phyloP scores from a whole-genome alignment of 768 basidiomycete genomes.

The Mycena sanguinolenta region DNA sequence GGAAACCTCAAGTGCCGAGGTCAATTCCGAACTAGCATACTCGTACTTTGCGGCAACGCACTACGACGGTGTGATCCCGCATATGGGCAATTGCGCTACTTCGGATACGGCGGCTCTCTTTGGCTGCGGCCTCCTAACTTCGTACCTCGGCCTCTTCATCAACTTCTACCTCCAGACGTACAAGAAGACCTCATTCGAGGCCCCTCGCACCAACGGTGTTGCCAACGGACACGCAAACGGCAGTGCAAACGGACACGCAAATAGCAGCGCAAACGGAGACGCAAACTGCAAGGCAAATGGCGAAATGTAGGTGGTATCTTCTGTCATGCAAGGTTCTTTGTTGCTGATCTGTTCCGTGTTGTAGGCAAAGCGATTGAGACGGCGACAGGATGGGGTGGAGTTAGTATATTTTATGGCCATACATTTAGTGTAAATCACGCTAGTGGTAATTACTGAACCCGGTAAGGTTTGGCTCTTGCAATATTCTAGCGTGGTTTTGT shows the following conservation, averaged over 20 bases:
- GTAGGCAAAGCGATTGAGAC: conserved; percentile 40
- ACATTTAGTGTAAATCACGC: conserved; percentile 22
- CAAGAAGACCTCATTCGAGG: conserved; percentile 61
- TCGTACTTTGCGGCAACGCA: conserved; percentile 81
- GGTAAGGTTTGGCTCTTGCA: no score
- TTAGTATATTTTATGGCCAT: not conserved
- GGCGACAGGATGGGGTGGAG: not conserved
- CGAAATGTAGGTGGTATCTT: conserved; percentile 41
- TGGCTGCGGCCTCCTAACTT: conserved; percentile 89
- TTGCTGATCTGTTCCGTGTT: not conserved
- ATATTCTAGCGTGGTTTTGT: no score
- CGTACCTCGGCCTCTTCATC: conserved; percentile 95
- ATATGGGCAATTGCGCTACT: conserved; percentile 87
- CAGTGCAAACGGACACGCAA: no score
- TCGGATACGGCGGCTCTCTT: conserved; percentile 90
- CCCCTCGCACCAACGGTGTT: conserved; percentile 59
- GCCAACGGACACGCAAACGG: conserved; percentile 62
- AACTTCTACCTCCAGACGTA: conserved; percentile 93
- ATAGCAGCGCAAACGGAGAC: no score
- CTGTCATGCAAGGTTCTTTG: not conserved
- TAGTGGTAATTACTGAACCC: conserved; percentile 22
- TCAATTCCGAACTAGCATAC: conserved; percentile 66
- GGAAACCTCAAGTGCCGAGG: not conserved
- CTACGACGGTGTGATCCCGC: conserved; percentile 73
- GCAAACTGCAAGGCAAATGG: conserved; percentile 60